Evolutionary conservation across 164 flowering plant species (phyloP), one percentile per base, ranked within the genome.

Genomic region (Annona squamosa): DNA sequence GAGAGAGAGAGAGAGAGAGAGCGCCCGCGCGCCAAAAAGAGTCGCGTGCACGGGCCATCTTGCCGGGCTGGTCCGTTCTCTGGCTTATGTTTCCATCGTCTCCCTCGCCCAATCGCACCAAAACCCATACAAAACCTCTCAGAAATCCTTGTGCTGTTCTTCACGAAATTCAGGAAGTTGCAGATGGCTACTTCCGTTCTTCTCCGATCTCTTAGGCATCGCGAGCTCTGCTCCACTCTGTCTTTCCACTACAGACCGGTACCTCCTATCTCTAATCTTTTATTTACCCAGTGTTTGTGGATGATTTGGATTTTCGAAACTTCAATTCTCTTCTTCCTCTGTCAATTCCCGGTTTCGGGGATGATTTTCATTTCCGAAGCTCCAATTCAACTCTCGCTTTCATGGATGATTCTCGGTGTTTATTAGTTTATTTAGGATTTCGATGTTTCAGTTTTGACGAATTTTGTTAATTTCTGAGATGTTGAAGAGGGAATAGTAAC

Each of bases 121-220:
- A 52, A 52, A 52, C 59, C 59, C 59, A 2, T 12, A 52, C 59
- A 52, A 16, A 2, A 52, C 59, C 9, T 16, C 9, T 16, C 13
- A 10, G 13, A 52, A 52, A 52, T 16, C 59, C 17, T 52, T 9
- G 13, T 48, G 4, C 52, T 52, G 13, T 52, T 52, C 59, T 52
- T 16, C 37, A 26, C 59, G 59, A 52, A 52, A 52, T 9, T 52
- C 59, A 52, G 13, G 3, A 52, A 52, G 13, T 26, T 26, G 37
- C 13, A 52, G 59, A 81, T 81, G 84, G 81, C 83, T n/a, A 73
- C 79, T 41, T 68, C 81, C 44, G 46, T 75, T 10, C 74, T 80
- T 10, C 78, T 77, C 12, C 75, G 83, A 67, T 79, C 78, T 41
- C 46, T 76, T 4, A 67, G 74, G 62, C 81, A 79, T 3, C 75